phyloP scores from a whole-genome alignment of 192 early-diverging fungal species.

The Helicostylum pulchrum region DNA sequence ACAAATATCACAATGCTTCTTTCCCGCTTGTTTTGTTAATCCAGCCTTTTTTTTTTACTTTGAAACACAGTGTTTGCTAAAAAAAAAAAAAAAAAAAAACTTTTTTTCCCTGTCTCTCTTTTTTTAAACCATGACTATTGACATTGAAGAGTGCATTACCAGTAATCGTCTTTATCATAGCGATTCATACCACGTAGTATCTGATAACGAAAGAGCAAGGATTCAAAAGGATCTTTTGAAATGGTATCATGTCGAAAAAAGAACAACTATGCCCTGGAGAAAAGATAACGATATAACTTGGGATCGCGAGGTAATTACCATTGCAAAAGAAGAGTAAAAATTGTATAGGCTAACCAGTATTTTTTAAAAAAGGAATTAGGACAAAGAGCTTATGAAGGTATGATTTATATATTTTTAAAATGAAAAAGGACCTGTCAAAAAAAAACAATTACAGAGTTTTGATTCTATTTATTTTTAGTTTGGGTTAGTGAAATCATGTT shows the following conservation, averaged over 20 bases:
- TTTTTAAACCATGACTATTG: background rate
- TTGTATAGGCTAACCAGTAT: background rate
- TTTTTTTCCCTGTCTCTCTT: too few relatives aligned
- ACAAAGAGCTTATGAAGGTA: constrained; percentile 51
- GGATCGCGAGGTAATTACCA: constrained; percentile 19
- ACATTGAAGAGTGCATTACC: constrained; percentile 15
- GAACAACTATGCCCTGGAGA: constrained; percentile 64
- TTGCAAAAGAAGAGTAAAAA: background rate
- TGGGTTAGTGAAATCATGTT: constrained; percentile 86
- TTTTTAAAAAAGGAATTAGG: constrained; percentile 7
- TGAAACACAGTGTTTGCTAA: too few relatives aligned
- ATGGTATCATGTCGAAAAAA: constrained; percentile 62
- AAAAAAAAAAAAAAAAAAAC: too few relatives aligned
- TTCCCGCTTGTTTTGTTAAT: too few relatives aligned
- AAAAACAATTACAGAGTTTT: background rate
- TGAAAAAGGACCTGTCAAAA: background rate
- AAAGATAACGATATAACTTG: constrained; percentile 28
- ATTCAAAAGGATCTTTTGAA: constrained; percentile 46
- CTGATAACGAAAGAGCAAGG: constrained; percentile 4
- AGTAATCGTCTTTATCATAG: constrained; percentile 15
- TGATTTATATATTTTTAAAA: background rate
- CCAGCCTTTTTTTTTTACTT: too few relatives aligned
- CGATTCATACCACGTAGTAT: constrained; percentile 38
- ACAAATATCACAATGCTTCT: too few relatives aligned
- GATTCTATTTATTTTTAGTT: constrained; percentile 31